A percentile compares a stretch with the other conserved stretches of the same genome.
Conservation (phyloP, 164 flowering plant species). For the Hamamelis virginiana region DNA sequence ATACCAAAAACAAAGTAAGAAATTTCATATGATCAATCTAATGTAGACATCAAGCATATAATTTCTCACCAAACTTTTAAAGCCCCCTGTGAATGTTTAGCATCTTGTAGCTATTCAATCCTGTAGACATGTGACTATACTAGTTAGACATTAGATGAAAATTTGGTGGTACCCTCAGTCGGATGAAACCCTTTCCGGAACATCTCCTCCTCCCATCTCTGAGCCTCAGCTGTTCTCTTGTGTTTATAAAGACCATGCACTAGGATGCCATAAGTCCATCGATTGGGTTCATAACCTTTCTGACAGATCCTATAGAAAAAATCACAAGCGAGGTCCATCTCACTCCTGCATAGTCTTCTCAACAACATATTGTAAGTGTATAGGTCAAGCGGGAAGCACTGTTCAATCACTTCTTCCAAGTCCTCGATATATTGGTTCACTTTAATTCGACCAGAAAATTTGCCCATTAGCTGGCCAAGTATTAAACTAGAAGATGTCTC, state of each 20-base stretch:
- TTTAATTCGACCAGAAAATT: slow-evolving; percentile 43
- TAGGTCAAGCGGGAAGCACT: slow-evolving; percentile 50
- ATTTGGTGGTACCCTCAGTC: slow-evolving; percentile 7
- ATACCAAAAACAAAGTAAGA: neutral
- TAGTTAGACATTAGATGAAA: slow-evolving; percentile 1
- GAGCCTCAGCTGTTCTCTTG: slow-evolving; percentile 55
- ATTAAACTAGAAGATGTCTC: slow-evolving; percentile 25
- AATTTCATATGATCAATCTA: neutral
- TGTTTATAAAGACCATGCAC: slow-evolving; percentile 44
- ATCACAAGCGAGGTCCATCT: slow-evolving; percentile 42
- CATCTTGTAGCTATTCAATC: neutral
- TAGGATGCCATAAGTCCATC: slow-evolving; percentile 60
- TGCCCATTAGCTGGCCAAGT: slow-evolving; percentile 53
- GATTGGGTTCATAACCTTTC: slow-evolving; percentile 67
- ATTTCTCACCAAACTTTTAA: too few relatives aligned
- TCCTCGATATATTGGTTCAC: slow-evolving; percentile 22
- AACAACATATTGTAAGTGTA: slow-evolving; percentile 71
- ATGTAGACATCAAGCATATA: neutral
- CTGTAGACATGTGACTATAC: neutral
- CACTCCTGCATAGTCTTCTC: slow-evolving; percentile 34
- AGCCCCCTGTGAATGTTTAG: neutral
- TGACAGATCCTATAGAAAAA: slow-evolving; percentile 38
- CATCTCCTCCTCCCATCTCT: slow-evolving; percentile 53
- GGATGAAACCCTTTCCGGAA: slow-evolving; percentile 36
- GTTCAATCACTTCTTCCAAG: slow-evolving; percentile 48